Percentiles rank a stretch among this genome's conserved stretches.
Conservation (phyloP, 352 stramenopile genomes). For the Pythium angustatum region DNA sequence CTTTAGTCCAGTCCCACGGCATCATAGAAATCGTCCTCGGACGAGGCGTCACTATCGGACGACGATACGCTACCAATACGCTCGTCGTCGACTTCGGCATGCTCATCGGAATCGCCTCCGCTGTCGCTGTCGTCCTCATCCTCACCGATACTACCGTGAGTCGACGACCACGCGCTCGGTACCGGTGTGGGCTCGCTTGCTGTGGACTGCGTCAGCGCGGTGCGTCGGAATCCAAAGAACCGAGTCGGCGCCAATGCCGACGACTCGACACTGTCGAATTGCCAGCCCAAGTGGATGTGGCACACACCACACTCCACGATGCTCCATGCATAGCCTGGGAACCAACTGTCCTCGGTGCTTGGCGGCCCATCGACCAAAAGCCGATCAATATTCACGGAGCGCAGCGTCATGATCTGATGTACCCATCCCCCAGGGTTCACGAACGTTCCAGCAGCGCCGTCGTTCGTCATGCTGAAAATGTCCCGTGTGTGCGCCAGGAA, state of each 20-base stretch:
- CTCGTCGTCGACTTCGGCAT: too few species aligned
- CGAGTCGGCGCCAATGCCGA: conserved; percentile 28
- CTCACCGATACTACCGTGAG: background rate
- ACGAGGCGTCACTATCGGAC: background rate
- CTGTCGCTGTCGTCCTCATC: background rate
- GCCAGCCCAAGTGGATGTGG: conserved; percentile 75
- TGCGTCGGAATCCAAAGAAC: conserved; percentile 75
- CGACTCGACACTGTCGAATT: conserved; percentile 55
- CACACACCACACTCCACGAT: conserved; percentile 73
- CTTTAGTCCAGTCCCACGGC: background rate
- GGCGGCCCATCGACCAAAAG: conserved; percentile 47
- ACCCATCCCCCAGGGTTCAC: conserved; percentile 79
- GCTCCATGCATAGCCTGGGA: conserved; percentile 79
- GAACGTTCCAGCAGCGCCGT: conserved; percentile 68
- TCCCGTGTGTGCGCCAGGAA: conserved; percentile 69
- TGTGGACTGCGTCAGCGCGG: conserved; percentile 49
- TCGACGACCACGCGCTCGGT: background rate
- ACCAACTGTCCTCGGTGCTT: conserved; percentile 77
- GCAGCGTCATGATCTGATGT: conserved; percentile 80
- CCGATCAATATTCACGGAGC: conserved; percentile 42
- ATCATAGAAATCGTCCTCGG: background rate
- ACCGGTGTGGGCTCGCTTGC: background rate
- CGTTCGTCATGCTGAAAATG: conserved; percentile 77
- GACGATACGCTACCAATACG: too few species aligned
- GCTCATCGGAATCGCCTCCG: conserved; percentile 5